phyloP scores from a whole-genome alignment of 169 alveolate genomes.

The Plasmodium cynomolgi region DNA sequence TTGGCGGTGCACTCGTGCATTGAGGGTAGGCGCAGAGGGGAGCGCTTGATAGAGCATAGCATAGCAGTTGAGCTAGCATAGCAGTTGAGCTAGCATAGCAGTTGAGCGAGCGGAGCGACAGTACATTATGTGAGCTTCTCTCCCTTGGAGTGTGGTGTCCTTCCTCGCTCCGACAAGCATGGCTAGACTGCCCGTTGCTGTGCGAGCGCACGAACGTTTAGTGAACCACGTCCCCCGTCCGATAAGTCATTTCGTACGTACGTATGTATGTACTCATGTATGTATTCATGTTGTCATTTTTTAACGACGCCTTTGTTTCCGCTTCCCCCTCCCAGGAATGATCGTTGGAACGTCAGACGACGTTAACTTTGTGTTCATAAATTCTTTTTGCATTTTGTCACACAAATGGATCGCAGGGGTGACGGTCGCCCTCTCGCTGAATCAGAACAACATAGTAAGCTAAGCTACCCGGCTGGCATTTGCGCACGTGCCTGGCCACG shows the following conservation, averaged over 20 bases:
- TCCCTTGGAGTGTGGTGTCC: too few relatives aligned
- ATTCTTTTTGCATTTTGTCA: slow-evolving; percentile 43
- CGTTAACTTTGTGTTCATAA: slow-evolving; percentile 31
- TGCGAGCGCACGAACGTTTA: too few relatives aligned
- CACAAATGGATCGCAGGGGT: slow-evolving; percentile 74
- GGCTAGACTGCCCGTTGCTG: neutral
- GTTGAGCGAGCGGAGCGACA: neutral
- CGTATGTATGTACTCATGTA: too few relatives aligned
- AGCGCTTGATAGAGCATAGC: too few relatives aligned
- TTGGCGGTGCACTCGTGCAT: slow-evolving; percentile 69
- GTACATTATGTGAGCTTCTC: neutral
- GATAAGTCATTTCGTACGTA: neutral
- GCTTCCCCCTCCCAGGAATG: slow-evolving; percentile 32
- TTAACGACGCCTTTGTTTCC: neutral
- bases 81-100: too few relatives aligned
- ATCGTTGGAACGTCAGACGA: slow-evolving; percentile 56
- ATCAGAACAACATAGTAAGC: slow-evolving; percentile 40
- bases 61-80: too few relatives aligned
- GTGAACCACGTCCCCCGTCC: neutral
- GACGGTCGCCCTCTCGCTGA: slow-evolving; percentile 47
- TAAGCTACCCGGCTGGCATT: neutral
- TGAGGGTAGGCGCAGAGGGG: slow-evolving; percentile 23
- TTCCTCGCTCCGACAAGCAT: neutral
- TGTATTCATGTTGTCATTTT: neutral
- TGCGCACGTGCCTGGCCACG: neutral